A percentile compares a stretch with the other conserved stretches of the same genome.
These are phyloP conservation scores for Excoecaria agallocha DNA, from an alignment of 345 rosid genomes.

Conservation along the genomic window DNA sequence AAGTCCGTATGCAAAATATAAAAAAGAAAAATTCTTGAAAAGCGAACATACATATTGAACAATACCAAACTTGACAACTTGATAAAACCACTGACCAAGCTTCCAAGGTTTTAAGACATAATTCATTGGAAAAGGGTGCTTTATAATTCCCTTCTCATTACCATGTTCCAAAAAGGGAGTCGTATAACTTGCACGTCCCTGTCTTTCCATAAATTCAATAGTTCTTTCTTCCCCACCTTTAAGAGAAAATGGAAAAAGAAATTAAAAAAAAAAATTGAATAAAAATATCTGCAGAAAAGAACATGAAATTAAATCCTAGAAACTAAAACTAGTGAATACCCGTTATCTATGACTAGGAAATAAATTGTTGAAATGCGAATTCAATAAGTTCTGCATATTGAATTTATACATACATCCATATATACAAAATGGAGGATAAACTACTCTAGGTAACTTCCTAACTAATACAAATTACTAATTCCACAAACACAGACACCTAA, in stretches of 20 bases:
- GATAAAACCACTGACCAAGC: slow-evolving; percentile 95
- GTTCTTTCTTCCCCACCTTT: slow-evolving; percentile 93
- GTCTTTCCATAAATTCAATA: slow-evolving; percentile 85
- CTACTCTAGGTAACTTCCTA: no score
- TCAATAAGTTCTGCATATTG: no score
- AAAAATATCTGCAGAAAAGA: slow-evolving; percentile 4
- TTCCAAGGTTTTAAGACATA: slow-evolving; percentile 75
- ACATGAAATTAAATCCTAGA: slow-evolving; percentile 2
- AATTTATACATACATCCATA: no score
- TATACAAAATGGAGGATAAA: no score
- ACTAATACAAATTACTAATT: no score
- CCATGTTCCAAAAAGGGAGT: slow-evolving; percentile 60
- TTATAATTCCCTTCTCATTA: slow-evolving; percentile 58
- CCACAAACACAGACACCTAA: no score
- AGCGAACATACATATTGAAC: slow-evolving; percentile 90
- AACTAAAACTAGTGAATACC: not conserved
- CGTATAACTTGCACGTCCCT: slow-evolving; percentile 62
- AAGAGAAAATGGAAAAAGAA: slow-evolving; percentile 11
- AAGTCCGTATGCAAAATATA: not conserved
- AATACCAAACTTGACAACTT: slow-evolving; percentile 91
- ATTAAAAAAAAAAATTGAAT: slow-evolving; percentile 4
- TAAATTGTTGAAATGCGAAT: no score
- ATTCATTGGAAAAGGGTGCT: slow-evolving; percentile 94
- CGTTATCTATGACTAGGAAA: not conserved
- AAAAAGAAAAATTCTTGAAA: slow-evolving; percentile 18